phyloP scores from a whole-genome alignment of 257 asterid species.

The Dorcoceras hygrometricum region DNA sequence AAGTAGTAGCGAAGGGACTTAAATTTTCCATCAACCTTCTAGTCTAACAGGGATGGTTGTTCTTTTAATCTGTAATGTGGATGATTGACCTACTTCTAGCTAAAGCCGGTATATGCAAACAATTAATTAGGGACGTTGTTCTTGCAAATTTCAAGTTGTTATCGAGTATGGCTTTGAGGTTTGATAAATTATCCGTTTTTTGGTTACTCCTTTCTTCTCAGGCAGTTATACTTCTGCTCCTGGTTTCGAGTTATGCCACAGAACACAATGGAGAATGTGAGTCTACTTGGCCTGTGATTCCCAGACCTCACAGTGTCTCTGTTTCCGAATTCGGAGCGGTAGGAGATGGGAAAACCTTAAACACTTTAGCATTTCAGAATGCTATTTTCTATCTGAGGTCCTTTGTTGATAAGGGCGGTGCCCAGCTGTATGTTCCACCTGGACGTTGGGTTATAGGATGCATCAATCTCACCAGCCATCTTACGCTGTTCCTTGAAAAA shows the following conservation, averaged over 20 bases:
- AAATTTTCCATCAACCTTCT: constrained; percentile 20
- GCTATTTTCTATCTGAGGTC: constrained; percentile 95
- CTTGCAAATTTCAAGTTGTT: not conserved
- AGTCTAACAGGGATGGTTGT: not conserved
- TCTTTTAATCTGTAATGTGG: not conserved
- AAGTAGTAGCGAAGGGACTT: constrained; percentile 24
- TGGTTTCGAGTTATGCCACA: constrained; percentile 39
- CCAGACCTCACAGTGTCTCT: constrained; percentile 95
- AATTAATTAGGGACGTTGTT: not conserved
- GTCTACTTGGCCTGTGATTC: constrained; percentile 61
- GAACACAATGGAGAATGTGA: constrained; percentile 66
- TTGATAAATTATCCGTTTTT: not conserved
- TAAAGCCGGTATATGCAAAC: not conserved
- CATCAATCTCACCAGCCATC: constrained; percentile 94
- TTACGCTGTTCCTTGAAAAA: constrained; percentile 84
- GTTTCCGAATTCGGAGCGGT: constrained; percentile 93
- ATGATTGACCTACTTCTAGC: not conserved
- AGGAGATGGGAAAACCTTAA: constrained; percentile 86
- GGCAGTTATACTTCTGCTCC: constrained; percentile 66
- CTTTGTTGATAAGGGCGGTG: constrained; percentile 95
- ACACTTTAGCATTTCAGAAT: constrained; percentile 91
- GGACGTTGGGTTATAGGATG: constrained; percentile 90
- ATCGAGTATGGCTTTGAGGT: not conserved
- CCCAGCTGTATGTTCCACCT: constrained; percentile 90
- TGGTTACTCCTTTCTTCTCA: constrained; percentile 32